Conservation (phyloP, 345 rosid genomes). For the Acer negundo region DNA sequence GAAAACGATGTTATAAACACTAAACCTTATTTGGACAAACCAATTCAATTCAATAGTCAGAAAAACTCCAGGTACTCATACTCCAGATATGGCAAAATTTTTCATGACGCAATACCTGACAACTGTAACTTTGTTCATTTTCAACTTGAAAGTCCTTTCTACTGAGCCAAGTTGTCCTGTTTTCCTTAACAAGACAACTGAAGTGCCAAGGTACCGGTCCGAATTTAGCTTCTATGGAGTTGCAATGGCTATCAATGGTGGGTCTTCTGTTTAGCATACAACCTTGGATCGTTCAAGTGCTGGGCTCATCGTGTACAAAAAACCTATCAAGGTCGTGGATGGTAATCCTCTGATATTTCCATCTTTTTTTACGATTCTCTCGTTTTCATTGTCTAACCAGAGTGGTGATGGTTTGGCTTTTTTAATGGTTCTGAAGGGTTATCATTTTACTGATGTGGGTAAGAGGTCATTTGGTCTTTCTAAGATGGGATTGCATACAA, state of each 20-base stretch:
- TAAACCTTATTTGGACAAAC: no score
- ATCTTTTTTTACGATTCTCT: conserved; percentile 63
- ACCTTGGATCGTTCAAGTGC: conserved; percentile 43
- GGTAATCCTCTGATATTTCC: conserved; percentile 42
- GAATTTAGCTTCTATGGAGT: conserved; percentile 58
- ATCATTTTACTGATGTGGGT: conserved; percentile 32
- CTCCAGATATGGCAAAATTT: conserved; percentile 52
- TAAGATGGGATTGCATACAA: conserved; percentile 26
- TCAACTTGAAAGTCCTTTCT: conserved; percentile 32
- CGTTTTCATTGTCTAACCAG: conserved; percentile 53
- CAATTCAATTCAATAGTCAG: not conserved
- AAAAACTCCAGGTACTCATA: conserved; percentile 25
- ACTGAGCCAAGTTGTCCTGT: conserved; percentile 48
- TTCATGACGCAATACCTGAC: conserved; percentile 32
- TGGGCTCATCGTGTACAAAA: conserved; percentile 63
- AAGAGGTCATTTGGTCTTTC: conserved; percentile 51
- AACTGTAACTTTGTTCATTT: conserved; percentile 31
- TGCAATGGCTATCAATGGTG: conserved; percentile 48
- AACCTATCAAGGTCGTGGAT: conserved; percentile 61
- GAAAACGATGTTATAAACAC: no score
- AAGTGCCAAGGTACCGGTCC: conserved; percentile 53
- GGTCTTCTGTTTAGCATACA: conserved; percentile 63
- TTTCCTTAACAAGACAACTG: conserved; percentile 45
- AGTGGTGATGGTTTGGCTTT: not conserved
- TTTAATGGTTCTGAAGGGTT: conserved; percentile 58